A percentile compares a stretch with the other conserved stretches of the same genome.
These are phyloP conservation scores for Butyriboletus loyo DNA, from an alignment of 768 basidiomycete species.

Conservation along the genomic window DNA sequence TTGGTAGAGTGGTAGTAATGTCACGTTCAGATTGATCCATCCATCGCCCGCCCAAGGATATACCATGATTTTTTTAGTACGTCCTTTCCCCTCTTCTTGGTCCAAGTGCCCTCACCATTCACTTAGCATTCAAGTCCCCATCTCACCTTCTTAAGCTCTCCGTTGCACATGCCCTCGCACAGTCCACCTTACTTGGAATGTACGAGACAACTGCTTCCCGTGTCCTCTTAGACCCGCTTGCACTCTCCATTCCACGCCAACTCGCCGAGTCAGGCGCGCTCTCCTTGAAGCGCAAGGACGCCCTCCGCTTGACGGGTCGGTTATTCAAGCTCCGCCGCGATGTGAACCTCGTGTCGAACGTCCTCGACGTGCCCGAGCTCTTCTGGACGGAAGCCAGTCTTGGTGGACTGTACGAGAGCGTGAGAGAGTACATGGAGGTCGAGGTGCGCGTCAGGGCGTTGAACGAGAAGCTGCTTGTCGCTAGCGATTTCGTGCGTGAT, in stretches of 20 bases:
- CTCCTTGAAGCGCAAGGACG: conserved; percentile 72
- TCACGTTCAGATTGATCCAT: conserved; percentile 65
- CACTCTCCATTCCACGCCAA: conserved; percentile 79
- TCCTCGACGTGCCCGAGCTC: conserved; percentile 88
- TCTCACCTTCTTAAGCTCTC: conserved; percentile 90
- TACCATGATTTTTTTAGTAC: conserved; percentile 96
- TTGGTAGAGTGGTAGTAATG: not conserved
- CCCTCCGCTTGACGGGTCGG: conserved; percentile 80
- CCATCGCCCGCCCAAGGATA: conserved; percentile 83
- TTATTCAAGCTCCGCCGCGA: conserved; percentile 87
- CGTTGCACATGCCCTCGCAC: conserved; percentile 91
- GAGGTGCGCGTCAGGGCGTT: conserved; percentile 75
- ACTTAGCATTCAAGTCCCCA: conserved; percentile 81
- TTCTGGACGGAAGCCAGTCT: conserved; percentile 95
- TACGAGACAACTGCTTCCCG: conserved; percentile 78
- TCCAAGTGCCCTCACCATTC: not conserved
- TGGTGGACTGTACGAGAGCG: conserved; percentile 86
- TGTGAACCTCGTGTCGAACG: conserved; percentile 88
- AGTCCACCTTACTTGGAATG: conserved; percentile 87
- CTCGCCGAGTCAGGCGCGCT: conserved; percentile 77
- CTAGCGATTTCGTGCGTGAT: conserved; percentile 77
- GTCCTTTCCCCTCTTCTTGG: conserved; percentile 26
- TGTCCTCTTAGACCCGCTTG: conserved; percentile 73
- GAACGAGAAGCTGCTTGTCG: conserved; percentile 85
- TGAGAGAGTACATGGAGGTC: conserved; percentile 94